Evolutionary conservation across 768 basidiomycete species (phyloP).

Genomic region (Hygrocybe punicea): DNA sequence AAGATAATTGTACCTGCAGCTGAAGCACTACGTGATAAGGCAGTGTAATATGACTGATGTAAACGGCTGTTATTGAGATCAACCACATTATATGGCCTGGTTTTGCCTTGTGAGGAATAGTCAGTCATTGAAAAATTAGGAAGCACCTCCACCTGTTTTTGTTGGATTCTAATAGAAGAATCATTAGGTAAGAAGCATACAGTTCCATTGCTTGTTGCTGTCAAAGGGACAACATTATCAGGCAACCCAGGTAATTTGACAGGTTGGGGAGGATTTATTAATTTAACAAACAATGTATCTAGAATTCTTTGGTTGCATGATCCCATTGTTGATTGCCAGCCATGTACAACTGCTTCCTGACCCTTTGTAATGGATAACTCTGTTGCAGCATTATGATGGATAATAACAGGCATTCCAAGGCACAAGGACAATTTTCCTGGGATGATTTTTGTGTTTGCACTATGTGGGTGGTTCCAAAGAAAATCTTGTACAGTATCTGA

Average conservation of each 20-base stretch:
- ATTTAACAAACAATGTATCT: conserved; percentile 19
- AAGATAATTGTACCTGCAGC: conserved; percentile 26
- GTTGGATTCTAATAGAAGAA: conserved; percentile 8
- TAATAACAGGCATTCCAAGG: conserved; percentile 29
- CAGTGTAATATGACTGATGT: conserved; percentile 18
- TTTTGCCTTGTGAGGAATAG: conserved; percentile 20
- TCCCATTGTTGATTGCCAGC: conserved; percentile 20
- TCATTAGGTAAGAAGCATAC: conserved; percentile 19
- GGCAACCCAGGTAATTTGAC: conserved; percentile 3
- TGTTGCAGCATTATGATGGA: conserved; percentile 27
- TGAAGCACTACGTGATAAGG: conserved; percentile 15
- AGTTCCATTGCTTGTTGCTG: conserved; percentile 2
- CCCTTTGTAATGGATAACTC: conserved; percentile 33
- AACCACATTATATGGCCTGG: conserved; percentile 24
- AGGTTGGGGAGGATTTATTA: conserved; percentile 10
- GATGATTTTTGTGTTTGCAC: conserved; percentile 12
- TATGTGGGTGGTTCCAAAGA: conserved; percentile 10
- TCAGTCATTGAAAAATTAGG: conserved; percentile 35
- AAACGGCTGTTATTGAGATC: conserved; percentile 17
- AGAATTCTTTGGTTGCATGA: conserved; percentile 12
- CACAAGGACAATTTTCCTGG: conserved; percentile 32
- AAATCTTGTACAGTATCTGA: not conserved
- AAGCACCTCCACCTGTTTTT: conserved; percentile 24
- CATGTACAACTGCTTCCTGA: conserved; percentile 25
- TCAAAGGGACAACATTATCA: conserved; percentile 24